Conservation (phyloP, 176 grass and related monocot species). For the Eragrostis nindensis region DNA sequence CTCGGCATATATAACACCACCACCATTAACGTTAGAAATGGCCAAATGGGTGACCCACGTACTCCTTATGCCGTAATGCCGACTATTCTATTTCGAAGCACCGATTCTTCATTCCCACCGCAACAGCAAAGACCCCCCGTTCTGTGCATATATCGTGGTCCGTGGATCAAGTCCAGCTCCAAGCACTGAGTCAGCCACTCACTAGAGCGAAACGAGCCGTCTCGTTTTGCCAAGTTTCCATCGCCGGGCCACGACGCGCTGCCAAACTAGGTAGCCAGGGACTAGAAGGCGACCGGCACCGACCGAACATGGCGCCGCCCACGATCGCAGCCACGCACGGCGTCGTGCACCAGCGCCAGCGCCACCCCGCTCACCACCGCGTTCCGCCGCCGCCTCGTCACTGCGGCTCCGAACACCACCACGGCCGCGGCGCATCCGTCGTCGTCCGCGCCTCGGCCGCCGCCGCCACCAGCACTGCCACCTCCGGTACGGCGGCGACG, state of each 20-base stretch:
- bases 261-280: neutral
- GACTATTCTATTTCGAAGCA: neutral
- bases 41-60: too few species aligned
- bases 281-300: neutral
- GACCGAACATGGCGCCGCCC: conserved; percentile 23
- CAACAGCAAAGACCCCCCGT: neutral
- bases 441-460: conserved; percentile 7
- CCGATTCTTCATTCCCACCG: neutral
- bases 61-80: neutral
- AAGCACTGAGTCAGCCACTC: too few species aligned
- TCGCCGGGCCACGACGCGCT: neutral
- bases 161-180: neutral
- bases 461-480: neutral
- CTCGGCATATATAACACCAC: too few species aligned
- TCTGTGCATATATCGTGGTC: neutral
- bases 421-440: conserved; percentile 1
- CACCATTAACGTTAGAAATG: too few species aligned
- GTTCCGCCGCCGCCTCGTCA: neutral
- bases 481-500: neutral
- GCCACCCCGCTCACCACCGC: neutral
- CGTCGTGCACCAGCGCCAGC: conserved; percentile 19
- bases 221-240: neutral
- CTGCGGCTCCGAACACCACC: neutral
- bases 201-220: neutral
- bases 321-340: conserved; percentile 13